phyloP scores from a whole-genome alignment of 139 green algal species.

The Pleodorina starrii region DNA sequence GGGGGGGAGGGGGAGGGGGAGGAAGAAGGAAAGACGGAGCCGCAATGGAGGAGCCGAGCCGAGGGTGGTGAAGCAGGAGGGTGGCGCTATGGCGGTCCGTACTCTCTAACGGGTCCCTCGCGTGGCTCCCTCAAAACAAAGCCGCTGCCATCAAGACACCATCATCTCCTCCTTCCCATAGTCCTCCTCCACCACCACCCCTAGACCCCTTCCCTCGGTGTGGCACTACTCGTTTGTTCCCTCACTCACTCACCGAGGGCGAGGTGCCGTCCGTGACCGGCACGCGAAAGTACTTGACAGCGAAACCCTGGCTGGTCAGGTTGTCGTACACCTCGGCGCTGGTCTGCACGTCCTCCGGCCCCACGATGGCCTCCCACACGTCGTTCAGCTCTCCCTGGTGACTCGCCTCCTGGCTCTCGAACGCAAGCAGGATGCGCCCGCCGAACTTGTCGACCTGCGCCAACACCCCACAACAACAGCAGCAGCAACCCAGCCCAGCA shows the following conservation, averaged over 20 bases:
- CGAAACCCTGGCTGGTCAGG: slow-evolving; percentile 70
- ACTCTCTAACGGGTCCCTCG: too few species aligned
- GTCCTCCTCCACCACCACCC: too few species aligned
- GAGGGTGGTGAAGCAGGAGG: too few species aligned
- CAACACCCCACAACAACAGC: too few species aligned
- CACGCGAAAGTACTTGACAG: slow-evolving; percentile 78
- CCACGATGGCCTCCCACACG: slow-evolving; percentile 76
- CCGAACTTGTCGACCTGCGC: slow-evolving; percentile 64
- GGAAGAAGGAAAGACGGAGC: neutral
- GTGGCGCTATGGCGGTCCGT: too few species aligned
- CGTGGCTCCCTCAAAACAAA: too few species aligned
- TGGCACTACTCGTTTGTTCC: too few species aligned
- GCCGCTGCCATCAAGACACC: too few species aligned
- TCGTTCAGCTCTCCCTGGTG: slow-evolving; percentile 59
- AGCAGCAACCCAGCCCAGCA: too few species aligned
- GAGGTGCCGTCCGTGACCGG: slow-evolving; percentile 90
- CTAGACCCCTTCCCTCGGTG: too few species aligned
- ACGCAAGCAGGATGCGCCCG: slow-evolving; percentile 85
- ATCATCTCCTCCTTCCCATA: too few species aligned
- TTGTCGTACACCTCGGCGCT: slow-evolving; percentile 78
- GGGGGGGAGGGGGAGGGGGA: neutral
- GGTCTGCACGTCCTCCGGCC: slow-evolving; percentile 77
- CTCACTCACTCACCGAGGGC: slow-evolving; percentile 57
- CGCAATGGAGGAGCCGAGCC: neutral
- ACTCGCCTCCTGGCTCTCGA: slow-evolving; percentile 67